phyloP scores from a whole-genome alignment of 2,329 filamentous ascomycete species.

The Fusarium fujikuroi region DNA sequence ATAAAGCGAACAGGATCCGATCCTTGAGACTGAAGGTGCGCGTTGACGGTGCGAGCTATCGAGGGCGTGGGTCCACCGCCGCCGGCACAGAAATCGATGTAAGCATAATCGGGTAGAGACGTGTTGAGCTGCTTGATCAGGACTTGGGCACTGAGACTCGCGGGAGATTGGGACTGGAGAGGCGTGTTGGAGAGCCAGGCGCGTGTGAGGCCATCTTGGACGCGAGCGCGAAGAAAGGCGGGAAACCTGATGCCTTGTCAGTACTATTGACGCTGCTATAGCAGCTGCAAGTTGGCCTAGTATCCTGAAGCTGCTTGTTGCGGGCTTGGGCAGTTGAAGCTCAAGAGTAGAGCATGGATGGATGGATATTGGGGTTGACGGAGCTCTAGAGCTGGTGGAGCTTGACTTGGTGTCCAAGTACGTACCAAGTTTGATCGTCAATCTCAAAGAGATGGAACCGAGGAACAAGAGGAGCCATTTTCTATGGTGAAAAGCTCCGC shows the following conservation, averaged over 20 bases:
- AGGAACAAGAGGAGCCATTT: slow-evolving; percentile 63
- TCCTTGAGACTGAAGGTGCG: slow-evolving; percentile 46
- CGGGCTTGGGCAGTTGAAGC: neutral
- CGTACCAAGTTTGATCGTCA: slow-evolving; percentile 72
- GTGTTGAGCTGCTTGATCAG: slow-evolving; percentile 63
- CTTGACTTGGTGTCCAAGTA: slow-evolving; percentile 3
- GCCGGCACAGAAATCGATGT: slow-evolving; percentile 82
- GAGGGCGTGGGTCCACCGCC: slow-evolving; percentile 75
- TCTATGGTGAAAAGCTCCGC: neutral
- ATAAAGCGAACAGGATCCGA: slow-evolving; percentile 63
- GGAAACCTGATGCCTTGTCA: slow-evolving; percentile 65
- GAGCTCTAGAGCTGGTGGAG: slow-evolving; percentile 8
- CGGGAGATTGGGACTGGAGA: slow-evolving; percentile 67
- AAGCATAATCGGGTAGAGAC: slow-evolving; percentile 64
- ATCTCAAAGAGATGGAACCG: slow-evolving; percentile 75
- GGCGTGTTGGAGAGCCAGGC: slow-evolving; percentile 71
- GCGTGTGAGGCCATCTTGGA: slow-evolving; percentile 72
- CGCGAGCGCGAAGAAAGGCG: slow-evolving; percentile 69
- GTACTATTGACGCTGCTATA: neutral
- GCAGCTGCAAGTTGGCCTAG: neutral
- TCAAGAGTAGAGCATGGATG: neutral
- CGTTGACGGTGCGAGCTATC: slow-evolving; percentile 70
- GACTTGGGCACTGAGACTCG: slow-evolving; percentile 67
- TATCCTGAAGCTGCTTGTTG: neutral
- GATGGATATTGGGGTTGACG: neutral